These are phyloP conservation scores for Glycyrrhiza uralensis DNA, from an alignment of 306 rosid species.

Conservation along the genomic window DNA sequence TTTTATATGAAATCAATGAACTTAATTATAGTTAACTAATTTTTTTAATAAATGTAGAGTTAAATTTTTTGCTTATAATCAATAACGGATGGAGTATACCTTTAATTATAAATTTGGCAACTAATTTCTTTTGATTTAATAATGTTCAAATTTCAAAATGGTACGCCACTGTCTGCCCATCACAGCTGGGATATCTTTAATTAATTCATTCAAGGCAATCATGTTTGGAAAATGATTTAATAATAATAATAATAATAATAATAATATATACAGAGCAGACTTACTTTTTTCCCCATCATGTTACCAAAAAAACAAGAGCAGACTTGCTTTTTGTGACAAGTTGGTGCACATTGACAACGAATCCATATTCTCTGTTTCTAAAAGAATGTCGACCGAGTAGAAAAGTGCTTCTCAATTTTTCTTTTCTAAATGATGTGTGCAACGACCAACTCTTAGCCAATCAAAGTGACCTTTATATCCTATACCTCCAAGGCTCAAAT, in stretches of 20 bases:
- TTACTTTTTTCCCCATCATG: too few relatives aligned
- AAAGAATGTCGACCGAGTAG: neutral
- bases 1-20: too few relatives aligned
- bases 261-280: too few relatives aligned
- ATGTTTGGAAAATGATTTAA: neutral
- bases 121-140: neutral
- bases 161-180: neutral
- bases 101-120: neutral
- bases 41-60: too few relatives aligned
- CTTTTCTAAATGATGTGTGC: neutral
- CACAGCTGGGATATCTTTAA: neutral
- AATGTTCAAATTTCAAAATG: too few relatives aligned
- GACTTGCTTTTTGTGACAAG: neutral
- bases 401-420: neutral
- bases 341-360: neutral
- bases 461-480: neutral
- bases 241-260: too few relatives aligned
- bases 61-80: too few relatives aligned
- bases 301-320: too few relatives aligned
- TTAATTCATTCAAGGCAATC: neutral
- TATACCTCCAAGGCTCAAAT: too few relatives aligned
- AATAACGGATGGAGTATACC: too few relatives aligned
- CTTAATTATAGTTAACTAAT: too few relatives aligned
- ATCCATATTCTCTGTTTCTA: neutral
- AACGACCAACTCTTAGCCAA: neutral